Evolutionary conservation across 2,329 filamentous ascomycete species (phyloP), one percentile per base, ranked within the genome.

Genomic region (Tetracladium maxilliforme): DNA sequence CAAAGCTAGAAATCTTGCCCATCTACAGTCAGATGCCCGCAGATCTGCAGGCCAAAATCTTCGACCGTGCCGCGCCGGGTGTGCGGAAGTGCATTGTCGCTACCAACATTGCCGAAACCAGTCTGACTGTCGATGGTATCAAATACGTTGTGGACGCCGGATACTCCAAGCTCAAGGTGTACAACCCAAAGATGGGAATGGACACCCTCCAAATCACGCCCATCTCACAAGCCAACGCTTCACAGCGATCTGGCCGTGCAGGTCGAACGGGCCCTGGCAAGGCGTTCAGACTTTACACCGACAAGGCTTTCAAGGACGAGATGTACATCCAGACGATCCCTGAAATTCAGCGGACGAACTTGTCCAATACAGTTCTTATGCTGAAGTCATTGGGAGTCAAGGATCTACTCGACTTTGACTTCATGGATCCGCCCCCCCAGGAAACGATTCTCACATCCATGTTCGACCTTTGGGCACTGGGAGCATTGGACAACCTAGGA

Each of bases 11-110:
- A 45, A 92, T 98, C 27, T 54, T 98, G 15, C 92, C 92, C 0
- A 95, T 98, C 28, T 98, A 98, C 68, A 94, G 84, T 63, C 90
- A 98, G 50, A 94, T 98, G 90, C 92, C 90, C 3, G 90, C 90
- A 17, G 92, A 98, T 48, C 58, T 98, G 18, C 92, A 98, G 50
- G 83, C 90, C 31, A 95, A 92, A 52, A 98, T 98, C 36, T 98
- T 98, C 41, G 87, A 98, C 44, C 72, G 76, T 36, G 90, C 92
- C 3, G 62, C 81, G 3, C 78, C 86, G 1, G 90, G 90, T 2
- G 86, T 93, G 5, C 74, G 90, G 30, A 98, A 98, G 47, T 92
- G 93, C 41, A 93, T 98, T 35, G 87, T 98, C 20, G 90, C 92
- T 2, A 98, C 90, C 16, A 98, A 98, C 42, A 98, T 98, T 49